phyloP scores from a whole-genome alignment of 257 asterid genomes.

The Scutellaria minor region DNA sequence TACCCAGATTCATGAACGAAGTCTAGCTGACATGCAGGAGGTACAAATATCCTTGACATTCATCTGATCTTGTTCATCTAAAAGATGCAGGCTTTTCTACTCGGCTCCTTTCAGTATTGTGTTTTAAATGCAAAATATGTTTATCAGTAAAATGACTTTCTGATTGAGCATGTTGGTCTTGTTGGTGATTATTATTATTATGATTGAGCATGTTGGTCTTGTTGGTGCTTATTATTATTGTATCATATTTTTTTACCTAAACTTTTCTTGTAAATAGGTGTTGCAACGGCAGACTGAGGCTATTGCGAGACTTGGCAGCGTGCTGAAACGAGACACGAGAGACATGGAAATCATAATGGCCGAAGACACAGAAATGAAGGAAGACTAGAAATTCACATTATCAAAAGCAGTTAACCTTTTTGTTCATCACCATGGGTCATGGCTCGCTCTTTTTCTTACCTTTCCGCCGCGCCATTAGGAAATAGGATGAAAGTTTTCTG shows the following conservation, averaged over 20 bases:
- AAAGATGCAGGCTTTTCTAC: too few relatives aligned
- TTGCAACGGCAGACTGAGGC: slow-evolving; percentile 94
- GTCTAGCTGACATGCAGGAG: slow-evolving; percentile 96
- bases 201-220: too few relatives aligned
- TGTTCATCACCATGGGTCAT: not conserved
- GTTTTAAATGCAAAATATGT: not conserved
- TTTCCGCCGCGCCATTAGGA: not conserved
- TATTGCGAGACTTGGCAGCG: slow-evolving; percentile 81
- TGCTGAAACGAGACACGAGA: slow-evolving; percentile 82
- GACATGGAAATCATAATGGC: slow-evolving; percentile 95
- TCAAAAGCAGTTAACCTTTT: slow-evolving; percentile 4
- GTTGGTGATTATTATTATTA: not conserved
- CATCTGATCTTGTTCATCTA: not conserved
- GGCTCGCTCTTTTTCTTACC: too few relatives aligned
- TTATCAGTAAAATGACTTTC: not conserved
- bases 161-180: too few relatives aligned
- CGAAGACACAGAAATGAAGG: slow-evolving; percentile 68
- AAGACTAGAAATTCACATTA: slow-evolving; percentile 33
- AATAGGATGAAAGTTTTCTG: not conserved
- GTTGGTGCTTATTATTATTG: not conserved
- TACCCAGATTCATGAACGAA: slow-evolving; percentile 82
- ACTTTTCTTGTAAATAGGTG: slow-evolving; percentile 53
- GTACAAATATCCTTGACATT: slow-evolving; percentile 42
- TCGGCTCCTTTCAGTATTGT: too few relatives aligned
- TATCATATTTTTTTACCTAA: not conserved